Conservation (phyloP, 805 yeast species). For the Candida jianshihensis region DNA sequence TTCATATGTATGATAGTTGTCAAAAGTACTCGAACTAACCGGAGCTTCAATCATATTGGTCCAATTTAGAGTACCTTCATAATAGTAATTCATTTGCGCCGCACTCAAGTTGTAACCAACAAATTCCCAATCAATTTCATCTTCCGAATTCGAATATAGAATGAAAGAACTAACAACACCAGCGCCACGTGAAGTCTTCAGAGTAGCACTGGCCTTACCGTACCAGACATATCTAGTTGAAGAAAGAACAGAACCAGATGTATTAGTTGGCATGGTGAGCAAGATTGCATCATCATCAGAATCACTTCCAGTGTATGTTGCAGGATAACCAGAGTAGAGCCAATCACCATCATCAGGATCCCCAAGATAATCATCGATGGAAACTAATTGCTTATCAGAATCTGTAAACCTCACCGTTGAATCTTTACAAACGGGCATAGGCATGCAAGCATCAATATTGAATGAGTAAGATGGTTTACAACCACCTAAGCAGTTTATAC, state of each 20-base stretch:
- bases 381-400: constrained; percentile 19
- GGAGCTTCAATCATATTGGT: constrained; percentile 43
- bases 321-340: constrained; percentile 54
- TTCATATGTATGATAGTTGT: constrained; percentile 65
- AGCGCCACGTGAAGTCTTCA: constrained; percentile 65
- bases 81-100: constrained; percentile 77
- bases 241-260: constrained; percentile 75
- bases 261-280: constrained; percentile 70
- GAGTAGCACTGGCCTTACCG: constrained; percentile 64
- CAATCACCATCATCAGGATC: constrained; percentile 62
- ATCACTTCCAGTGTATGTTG: constrained; percentile 4
- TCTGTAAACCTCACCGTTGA: constrained; percentile 35
- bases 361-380: constrained; percentile 41
- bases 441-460: constrained; percentile 62
- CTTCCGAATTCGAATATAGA: constrained; percentile 76
- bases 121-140: constrained; percentile 85
- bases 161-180: constrained; percentile 89
- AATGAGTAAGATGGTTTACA: constrained; percentile 57
- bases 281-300: constrained; percentile 51
- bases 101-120: constrained; percentile 65
- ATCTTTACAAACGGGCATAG: constrained; percentile 69
- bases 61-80: constrained; percentile 65
- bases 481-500: constrained; percentile 74
- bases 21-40: constrained; percentile 48
- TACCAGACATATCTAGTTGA: constrained; percentile 82